Percentiles rank a stretch among this genome's conserved stretches.
These are phyloP conservation scores for Cytospora piceae DNA, from an alignment of 2,329 filamentous ascomycete genomes.

Conservation along the genomic window DNA sequence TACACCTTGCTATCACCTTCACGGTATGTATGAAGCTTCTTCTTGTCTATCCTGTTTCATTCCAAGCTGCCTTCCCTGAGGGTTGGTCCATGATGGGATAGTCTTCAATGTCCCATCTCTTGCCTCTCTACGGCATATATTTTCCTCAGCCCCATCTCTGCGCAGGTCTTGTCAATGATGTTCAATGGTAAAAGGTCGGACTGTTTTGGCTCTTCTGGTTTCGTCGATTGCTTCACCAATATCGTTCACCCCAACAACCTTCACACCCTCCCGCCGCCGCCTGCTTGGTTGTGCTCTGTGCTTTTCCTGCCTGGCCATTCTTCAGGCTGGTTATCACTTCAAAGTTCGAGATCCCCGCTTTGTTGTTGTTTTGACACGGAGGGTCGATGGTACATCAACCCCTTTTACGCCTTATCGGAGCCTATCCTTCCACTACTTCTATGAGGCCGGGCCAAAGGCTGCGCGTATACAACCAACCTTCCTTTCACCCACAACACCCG, in stretches of 20 bases:
- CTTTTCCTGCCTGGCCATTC: conserved; percentile 14
- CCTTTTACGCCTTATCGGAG: conserved; percentile 55
- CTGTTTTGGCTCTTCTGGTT: conserved; percentile 45
- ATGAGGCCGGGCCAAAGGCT: conserved; percentile 63
- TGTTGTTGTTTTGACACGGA: conserved; percentile 21
- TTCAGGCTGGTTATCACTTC: conserved; percentile 24
- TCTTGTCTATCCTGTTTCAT: conserved; percentile 15
- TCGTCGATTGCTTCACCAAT: conserved; percentile 35
- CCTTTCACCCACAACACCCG: conserved; percentile 5
- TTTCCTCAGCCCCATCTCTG: background rate
- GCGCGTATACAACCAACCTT: conserved; percentile 46
- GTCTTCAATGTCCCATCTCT: background rate
- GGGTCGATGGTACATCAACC: conserved; percentile 29
- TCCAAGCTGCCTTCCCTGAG: background rate
- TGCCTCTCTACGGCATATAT: background rate
- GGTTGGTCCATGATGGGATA: background rate
- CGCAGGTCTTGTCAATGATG: conserved; percentile 46
- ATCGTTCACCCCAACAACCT: conserved; percentile 31
- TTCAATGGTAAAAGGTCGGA: conserved; percentile 54
- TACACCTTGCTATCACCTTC: background rate
- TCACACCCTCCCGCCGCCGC: conserved; percentile 31
- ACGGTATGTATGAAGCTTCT: conserved; percentile 15
- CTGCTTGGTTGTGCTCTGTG: conserved; percentile 10
- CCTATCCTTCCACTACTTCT: conserved; percentile 48
- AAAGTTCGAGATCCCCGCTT: conserved; percentile 31